Evolutionary conservation across 2,329 filamentous ascomycete species (phyloP).

Genomic region (Graphiopsis chlorocephala): DNA sequence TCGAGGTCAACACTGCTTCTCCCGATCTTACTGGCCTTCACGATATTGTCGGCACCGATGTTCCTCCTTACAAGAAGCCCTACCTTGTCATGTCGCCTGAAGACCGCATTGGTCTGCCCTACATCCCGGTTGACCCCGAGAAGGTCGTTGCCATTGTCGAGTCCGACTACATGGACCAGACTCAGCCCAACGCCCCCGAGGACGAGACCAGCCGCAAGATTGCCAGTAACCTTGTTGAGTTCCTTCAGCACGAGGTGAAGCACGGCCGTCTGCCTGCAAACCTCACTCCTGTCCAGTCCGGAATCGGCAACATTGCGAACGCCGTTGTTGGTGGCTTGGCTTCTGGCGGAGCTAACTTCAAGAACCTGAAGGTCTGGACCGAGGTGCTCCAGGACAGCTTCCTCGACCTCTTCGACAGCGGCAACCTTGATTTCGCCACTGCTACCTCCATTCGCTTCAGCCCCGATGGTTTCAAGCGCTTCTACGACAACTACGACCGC

Average conservation of each 20-base stretch:
- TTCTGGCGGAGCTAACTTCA: slow-evolving; percentile 71
- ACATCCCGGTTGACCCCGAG: slow-evolving; percentile 80
- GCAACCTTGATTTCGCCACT: slow-evolving; percentile 83
- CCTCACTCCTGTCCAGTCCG: slow-evolving; percentile 78
- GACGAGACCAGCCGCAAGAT: slow-evolving; percentile 72
- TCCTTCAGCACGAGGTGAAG: slow-evolving; percentile 79
- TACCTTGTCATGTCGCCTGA: slow-evolving; percentile 82
- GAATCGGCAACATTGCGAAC: slow-evolving; percentile 92
- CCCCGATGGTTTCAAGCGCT: slow-evolving; percentile 84
- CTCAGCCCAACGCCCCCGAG: slow-evolving; percentile 70
- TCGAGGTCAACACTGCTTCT: slow-evolving; percentile 85
- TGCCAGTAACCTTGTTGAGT: slow-evolving; percentile 76
- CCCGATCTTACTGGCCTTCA: slow-evolving; percentile 85
- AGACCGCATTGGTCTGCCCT: slow-evolving; percentile 78
- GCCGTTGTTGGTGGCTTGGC: slow-evolving; percentile 82
- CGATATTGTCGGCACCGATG: slow-evolving; percentile 85
- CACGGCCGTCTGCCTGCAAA: slow-evolving; percentile 73
- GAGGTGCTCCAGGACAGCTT: slow-evolving; percentile 92
- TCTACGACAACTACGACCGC: slow-evolving; percentile 79
- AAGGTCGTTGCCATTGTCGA: slow-evolving; percentile 83
- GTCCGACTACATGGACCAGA: slow-evolving; percentile 76
- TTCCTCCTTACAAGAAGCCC: slow-evolving; percentile 77
- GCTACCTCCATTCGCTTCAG: slow-evolving; percentile 89
- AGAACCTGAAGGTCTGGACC: slow-evolving; percentile 87
- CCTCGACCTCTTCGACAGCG: slow-evolving; percentile 86